These are phyloP conservation scores for Haplosporangium sp. DNA, from an alignment of 371 early-diverging fungal genomes.

Conservation along the genomic window DNA sequence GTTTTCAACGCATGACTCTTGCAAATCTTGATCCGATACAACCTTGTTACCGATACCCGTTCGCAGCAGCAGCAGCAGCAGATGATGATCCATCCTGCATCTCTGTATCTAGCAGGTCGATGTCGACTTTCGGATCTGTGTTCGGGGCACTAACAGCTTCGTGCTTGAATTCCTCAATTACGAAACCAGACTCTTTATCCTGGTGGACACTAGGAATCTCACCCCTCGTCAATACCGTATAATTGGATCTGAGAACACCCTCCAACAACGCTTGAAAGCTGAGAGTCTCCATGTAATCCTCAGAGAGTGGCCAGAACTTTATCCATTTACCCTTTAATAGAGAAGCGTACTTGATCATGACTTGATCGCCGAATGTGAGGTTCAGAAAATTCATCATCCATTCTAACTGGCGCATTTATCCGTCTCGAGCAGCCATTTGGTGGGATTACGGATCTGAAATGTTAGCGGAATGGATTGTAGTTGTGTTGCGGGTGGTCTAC, in stretches of 20 bases:
- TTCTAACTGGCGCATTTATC: constrained; percentile 63
- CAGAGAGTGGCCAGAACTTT: constrained; percentile 71
- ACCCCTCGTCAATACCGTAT: constrained; percentile 77
- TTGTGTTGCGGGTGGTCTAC: constrained; percentile 8
- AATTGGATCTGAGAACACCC: constrained; percentile 76
- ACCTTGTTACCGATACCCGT: background rate
- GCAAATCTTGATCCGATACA: background rate
- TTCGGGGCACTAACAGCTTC: constrained; percentile 78
- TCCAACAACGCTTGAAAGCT: constrained; percentile 82
- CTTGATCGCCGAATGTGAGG: constrained; percentile 57
- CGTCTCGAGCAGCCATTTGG: constrained; percentile 58
- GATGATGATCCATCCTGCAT: background rate
- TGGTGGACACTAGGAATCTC: constrained; percentile 73
- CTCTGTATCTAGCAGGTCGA: constrained; percentile 62
- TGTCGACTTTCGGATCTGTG: constrained; percentile 87
- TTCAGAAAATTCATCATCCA: constrained; percentile 66
- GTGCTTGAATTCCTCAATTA: constrained; percentile 78
- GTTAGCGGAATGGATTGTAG: constrained; percentile 62
- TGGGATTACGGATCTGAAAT: constrained; percentile 71
- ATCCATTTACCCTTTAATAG: constrained; percentile 80
- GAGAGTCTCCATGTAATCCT: constrained; percentile 67
- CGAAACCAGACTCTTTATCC: constrained; percentile 66
- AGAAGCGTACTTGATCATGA: constrained; percentile 61
- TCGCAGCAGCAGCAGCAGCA: too few relatives aligned
- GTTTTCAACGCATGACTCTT: constrained; percentile 15